These are phyloP conservation scores for Escallonia herrerae DNA, from an alignment of 129 eudicot genomes.

Conservation along the genomic window DNA sequence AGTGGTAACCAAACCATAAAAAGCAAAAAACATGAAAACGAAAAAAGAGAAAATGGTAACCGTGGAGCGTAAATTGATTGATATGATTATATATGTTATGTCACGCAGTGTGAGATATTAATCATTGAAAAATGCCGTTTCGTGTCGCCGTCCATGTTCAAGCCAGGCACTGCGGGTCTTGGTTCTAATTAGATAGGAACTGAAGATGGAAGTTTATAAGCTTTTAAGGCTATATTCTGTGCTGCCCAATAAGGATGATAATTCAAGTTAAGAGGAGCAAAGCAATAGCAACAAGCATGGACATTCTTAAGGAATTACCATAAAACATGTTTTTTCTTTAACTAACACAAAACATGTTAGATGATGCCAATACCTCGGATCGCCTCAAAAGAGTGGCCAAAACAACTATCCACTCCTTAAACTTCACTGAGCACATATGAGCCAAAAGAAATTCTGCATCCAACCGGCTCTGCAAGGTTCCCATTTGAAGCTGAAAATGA, in stretches of 20 bases:
- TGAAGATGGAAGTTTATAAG: no score
- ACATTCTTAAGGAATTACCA: background rate
- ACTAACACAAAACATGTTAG: background rate
- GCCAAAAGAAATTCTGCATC: slow-evolving; percentile 99
- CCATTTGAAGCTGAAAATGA: slow-evolving; percentile 79
- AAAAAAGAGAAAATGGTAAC: no score
- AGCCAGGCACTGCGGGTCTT: no score
- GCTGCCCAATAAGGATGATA: background rate
- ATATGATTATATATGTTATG: no score
- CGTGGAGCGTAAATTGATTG: no score
- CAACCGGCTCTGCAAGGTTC: slow-evolving; percentile 84
- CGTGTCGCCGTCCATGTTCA: no score
- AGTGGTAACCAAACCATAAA: no score
- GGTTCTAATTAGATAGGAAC: no score
- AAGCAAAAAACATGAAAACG: no score
- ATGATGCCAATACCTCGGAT: slow-evolving; percentile 58
- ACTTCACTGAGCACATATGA: slow-evolving; percentile 98
- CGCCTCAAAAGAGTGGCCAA: slow-evolving; percentile 95
- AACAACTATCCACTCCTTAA: slow-evolving; percentile 97
- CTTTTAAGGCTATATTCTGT: background rate
- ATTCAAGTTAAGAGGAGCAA: background rate
- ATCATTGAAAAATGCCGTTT: no score
- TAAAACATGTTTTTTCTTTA: background rate
- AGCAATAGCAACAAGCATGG: background rate
- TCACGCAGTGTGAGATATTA: no score